phyloP scores from a whole-genome alignment of 2,329 filamentous ascomycete species.

The Nemania bipapillata region DNA sequence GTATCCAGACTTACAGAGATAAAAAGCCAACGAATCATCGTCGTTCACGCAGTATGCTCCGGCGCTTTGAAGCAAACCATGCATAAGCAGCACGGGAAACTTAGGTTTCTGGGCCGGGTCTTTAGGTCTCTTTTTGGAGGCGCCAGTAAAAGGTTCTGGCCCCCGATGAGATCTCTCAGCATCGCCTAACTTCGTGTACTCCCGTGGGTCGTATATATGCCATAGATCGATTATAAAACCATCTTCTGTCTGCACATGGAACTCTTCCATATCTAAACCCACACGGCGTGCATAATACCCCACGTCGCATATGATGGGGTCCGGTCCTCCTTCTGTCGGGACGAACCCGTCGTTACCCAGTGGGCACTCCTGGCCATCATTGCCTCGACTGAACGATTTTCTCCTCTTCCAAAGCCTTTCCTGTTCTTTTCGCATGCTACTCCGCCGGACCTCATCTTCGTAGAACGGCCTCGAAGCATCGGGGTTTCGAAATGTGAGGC shows the following conservation, averaged over 20 bases:
- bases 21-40: constrained; percentile 89
- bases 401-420: constrained; percentile 71
- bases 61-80: constrained; percentile 86
- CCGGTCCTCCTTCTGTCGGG: constrained; percentile 81
- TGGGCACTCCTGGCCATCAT: constrained; percentile 58
- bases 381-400: constrained; percentile 52
- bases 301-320: constrained; percentile 81
- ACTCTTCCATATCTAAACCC: constrained; percentile 84
- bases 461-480: constrained; percentile 73
- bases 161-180: constrained; percentile 65
- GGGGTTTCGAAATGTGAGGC: constrained; percentile 69
- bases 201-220: constrained; percentile 87
- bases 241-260: constrained; percentile 90
- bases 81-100: constrained; percentile 87
- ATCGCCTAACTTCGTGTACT: constrained; percentile 67
- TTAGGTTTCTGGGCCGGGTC: constrained; percentile 62
- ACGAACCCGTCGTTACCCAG: constrained; percentile 66
- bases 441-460: constrained; percentile 74
- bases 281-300: constrained; percentile 88
- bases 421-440: constrained; percentile 64
- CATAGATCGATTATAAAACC: constrained; percentile 89
- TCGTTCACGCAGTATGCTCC: constrained; percentile 92
- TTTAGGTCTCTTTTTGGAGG: constrained; percentile 53
- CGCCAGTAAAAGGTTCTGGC: constrained; percentile 70
- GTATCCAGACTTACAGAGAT: constrained; percentile 88